A percentile compares a stretch with the other conserved stretches of the same genome.
Conservation (phyloP, 257 asterid species). For the Solanum habrochaites region DNA sequence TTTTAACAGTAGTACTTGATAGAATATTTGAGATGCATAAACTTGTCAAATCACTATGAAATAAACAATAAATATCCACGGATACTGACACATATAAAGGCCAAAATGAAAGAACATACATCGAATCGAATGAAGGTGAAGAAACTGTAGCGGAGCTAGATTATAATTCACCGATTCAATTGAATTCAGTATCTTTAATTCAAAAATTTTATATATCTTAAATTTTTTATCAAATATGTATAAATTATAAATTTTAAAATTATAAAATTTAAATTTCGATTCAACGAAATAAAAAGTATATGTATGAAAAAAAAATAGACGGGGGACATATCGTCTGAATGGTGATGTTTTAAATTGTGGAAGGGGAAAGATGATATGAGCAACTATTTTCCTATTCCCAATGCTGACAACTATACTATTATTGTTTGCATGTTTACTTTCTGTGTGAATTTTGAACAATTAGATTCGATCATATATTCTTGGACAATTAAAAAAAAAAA, state of each 20-base stretch:
- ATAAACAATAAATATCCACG: neutral
- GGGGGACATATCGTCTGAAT: slow-evolving; percentile 7
- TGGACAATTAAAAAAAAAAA: slow-evolving; percentile 37
- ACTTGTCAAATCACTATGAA: neutral
- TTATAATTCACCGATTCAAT: neutral
- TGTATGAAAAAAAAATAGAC: neutral
- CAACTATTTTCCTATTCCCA: slow-evolving; percentile 29
- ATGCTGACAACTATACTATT: slow-evolving; percentile 16
- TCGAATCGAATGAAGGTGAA: neutral
- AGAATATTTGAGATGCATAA: neutral
- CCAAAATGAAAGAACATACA: neutral
- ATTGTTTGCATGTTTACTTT: slow-evolving; percentile 5
- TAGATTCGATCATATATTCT: slow-evolving; percentile 11
- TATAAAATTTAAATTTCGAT: neutral
- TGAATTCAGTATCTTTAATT: neutral
- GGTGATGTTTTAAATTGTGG: slow-evolving; percentile 16
- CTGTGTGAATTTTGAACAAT: neutral
- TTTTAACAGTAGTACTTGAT: neutral
- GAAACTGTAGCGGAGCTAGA: neutral
- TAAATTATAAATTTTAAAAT: fast-evolving
- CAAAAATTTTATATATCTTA: fast-evolving
- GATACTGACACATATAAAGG: neutral
- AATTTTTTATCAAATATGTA: neutral
- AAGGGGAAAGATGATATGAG: slow-evolving; percentile 31
- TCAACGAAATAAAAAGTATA: too few relatives aligned